A percentile compares a stretch with the other conserved stretches of the same genome.
Evolutionary conservation across 108 stramenopile species (phyloP).

Genomic region (Nitzschia inconspicua): DNA sequence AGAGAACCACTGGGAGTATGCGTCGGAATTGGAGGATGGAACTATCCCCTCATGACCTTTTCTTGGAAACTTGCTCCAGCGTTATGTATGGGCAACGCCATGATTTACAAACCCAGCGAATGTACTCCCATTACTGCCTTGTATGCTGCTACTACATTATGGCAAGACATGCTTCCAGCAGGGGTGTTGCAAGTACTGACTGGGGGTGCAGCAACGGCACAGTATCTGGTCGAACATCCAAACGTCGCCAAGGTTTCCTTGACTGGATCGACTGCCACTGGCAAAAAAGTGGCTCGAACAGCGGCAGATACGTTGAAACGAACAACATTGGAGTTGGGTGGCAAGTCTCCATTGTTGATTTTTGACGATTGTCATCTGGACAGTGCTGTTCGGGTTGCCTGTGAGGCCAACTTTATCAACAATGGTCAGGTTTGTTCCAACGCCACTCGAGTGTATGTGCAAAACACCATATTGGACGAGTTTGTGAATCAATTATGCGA

Average conservation of each 20-base stretch:
- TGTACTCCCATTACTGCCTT: slow-evolving; percentile 68
- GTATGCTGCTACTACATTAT: slow-evolving; percentile 23
- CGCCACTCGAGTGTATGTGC: slow-evolving; percentile 59
- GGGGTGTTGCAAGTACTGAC: slow-evolving; percentile 63
- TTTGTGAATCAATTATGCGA: slow-evolving; percentile 25
- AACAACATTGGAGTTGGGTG: slow-evolving; percentile 80
- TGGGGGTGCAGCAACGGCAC: slow-evolving; percentile 26
- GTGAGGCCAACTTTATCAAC: slow-evolving; percentile 52
- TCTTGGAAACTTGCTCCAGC: slow-evolving; percentile 84
- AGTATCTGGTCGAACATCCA: slow-evolving; percentile 1
- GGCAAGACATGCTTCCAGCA: slow-evolving; percentile 53
- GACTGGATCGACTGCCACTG: slow-evolving; percentile 60
- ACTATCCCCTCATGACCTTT: slow-evolving; percentile 80
- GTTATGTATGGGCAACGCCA: slow-evolving; percentile 67
- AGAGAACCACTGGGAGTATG: slow-evolving; percentile 57
- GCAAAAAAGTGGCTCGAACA: slow-evolving; percentile 40
- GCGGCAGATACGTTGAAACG: slow-evolving; percentile 45
- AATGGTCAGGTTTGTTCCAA: slow-evolving; percentile 78
- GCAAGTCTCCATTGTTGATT: slow-evolving; percentile 81
- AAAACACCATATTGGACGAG: slow-evolving; percentile 45
- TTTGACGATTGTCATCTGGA: slow-evolving; percentile 48
- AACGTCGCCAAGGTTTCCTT: slow-evolving; percentile 57
- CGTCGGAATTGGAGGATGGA: slow-evolving; percentile 82
- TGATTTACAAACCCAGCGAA: slow-evolving; percentile 80
- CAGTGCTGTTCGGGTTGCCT: slow-evolving; percentile 44